Conservation (phyloP, 148 eudicot species). For the Talinum fruticosum region DNA sequence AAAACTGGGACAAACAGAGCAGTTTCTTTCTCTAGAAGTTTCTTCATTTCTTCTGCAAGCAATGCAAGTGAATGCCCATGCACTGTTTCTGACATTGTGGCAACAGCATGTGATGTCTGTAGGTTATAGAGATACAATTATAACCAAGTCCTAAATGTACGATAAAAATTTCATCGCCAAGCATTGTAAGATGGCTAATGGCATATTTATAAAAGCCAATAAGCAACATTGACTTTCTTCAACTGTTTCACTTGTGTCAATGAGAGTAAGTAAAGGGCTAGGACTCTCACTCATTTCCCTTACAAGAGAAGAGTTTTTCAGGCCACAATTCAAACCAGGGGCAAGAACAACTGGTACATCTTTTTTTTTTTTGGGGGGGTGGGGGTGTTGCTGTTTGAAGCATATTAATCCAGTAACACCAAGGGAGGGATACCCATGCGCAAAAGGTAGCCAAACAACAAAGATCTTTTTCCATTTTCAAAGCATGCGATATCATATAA, state of each 20-base stretch:
- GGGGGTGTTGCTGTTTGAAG: not conserved
- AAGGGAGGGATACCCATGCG: not conserved
- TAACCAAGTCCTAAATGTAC: not conserved
- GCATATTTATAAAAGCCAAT: not conserved
- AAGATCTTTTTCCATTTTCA: too few relatives aligned
- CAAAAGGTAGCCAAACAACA: not conserved
- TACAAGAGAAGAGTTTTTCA: not conserved
- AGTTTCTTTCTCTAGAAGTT: constrained; percentile 65
- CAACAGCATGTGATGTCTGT: constrained; percentile 76
- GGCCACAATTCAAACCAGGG: too few relatives aligned
- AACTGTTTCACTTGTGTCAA: not conserved
- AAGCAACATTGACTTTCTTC: not conserved
- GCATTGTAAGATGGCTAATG: not conserved
- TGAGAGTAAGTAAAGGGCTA: too few relatives aligned
- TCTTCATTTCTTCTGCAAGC: constrained; percentile 83
- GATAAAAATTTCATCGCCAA: not conserved
- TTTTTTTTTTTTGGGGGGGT: not conserved
- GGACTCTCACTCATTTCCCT: not conserved
- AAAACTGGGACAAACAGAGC: constrained; percentile 70
- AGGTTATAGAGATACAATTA: constrained; percentile 2
- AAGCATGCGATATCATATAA: too few relatives aligned
- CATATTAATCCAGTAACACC: not conserved
- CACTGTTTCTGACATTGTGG: constrained; percentile 55
- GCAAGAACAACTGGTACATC: not conserved
- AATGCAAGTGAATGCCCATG: constrained; percentile 82